These are phyloP conservation scores for Leccinum variicolor DNA, from an alignment of 768 basidiomycete species.

Conservation along the genomic window DNA sequence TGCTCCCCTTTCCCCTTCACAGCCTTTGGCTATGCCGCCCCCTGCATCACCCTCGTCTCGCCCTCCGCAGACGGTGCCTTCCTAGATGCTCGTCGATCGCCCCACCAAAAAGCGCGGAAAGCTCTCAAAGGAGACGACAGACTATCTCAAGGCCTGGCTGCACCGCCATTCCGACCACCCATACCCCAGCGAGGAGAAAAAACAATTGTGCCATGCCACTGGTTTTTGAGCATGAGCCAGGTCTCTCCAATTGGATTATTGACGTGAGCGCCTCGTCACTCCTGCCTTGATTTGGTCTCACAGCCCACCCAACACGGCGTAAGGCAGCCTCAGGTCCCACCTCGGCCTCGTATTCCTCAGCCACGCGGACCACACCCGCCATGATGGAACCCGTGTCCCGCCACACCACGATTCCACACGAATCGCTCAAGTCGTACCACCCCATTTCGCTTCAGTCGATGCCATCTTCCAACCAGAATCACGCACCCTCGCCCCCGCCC, in stretches of 20 bases:
- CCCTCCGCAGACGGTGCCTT: slow-evolving; percentile 48
- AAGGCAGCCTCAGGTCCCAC: slow-evolving; percentile 73
- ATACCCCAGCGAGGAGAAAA: slow-evolving; percentile 89
- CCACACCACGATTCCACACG: slow-evolving; percentile 65
- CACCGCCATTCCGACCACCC: slow-evolving; percentile 87
- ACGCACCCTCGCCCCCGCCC: slow-evolving; percentile 27
- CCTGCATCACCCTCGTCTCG: slow-evolving; percentile 45
- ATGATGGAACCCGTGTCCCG: slow-evolving; percentile 43
- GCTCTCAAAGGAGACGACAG: slow-evolving; percentile 86
- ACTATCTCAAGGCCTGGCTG: slow-evolving; percentile 85
- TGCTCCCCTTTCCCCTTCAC: slow-evolving; percentile 43
- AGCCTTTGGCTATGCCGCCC: slow-evolving; percentile 35
- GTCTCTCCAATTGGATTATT: slow-evolving; percentile 95
- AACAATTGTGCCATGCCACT: slow-evolving; percentile 81
- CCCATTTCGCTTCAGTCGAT: slow-evolving; percentile 71
- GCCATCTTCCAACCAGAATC: slow-evolving; percentile 29
- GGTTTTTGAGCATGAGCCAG: slow-evolving; percentile 86
- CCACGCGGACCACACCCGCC: slow-evolving; percentile 30
- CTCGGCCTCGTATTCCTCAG: slow-evolving; percentile 65
- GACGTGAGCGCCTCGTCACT: slow-evolving; percentile 50
- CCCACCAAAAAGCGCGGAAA: slow-evolving; percentile 83
- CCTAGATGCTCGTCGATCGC: slow-evolving; percentile 66
- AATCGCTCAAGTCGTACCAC: slow-evolving; percentile 71
- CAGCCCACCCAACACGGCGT: slow-evolving; percentile 54
- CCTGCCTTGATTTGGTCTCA: slow-evolving; percentile 10